A percentile compares a stretch with the other conserved stretches of the same genome.
Conservation (phyloP, 352 stramenopile genomes). For the Globisporangium canariense region DNA sequence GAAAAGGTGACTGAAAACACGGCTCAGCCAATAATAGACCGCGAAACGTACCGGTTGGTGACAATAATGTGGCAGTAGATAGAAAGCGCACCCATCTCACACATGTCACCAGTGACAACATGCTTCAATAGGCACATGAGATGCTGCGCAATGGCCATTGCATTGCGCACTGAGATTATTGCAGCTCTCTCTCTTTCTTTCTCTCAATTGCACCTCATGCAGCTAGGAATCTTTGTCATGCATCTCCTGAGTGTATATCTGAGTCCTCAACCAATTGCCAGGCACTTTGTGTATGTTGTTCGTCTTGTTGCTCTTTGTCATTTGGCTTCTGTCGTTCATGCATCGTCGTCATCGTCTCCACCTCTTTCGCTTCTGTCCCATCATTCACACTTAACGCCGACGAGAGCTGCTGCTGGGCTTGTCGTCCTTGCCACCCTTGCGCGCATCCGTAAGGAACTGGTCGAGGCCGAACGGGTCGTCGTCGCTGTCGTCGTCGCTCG, state of each 20-base stretch:
- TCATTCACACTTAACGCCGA: constrained; percentile 22
- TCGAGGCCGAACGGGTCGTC: constrained; percentile 85
- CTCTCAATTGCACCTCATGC: neutral
- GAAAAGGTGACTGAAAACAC: neutral
- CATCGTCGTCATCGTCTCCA: neutral
- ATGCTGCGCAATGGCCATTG: neutral
- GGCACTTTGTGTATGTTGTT: neutral
- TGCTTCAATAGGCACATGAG: neutral
- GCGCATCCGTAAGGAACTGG: constrained; percentile 77
- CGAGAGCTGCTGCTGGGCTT: constrained; percentile 19
- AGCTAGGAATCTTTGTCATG: neutral
- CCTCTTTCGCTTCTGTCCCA: neutral
- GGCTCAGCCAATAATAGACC: constrained; percentile 14
- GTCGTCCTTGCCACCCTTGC: constrained; percentile 34
- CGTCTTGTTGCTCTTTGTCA: neutral
- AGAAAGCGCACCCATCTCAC: constrained; percentile 8
- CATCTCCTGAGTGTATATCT: neutral
- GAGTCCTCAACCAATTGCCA: neutral
- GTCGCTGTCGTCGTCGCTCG: constrained; percentile 44
- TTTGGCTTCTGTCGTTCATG: neutral
- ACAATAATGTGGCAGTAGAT: constrained; percentile 11
- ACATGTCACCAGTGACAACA: neutral
- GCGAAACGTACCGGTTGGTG: constrained; percentile 14
- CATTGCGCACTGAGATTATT: neutral
- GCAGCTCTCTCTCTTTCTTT: neutral